These are phyloP conservation scores for Magnolia sinica DNA, from an alignment of 164 flowering plant species.

Conservation along the genomic window DNA sequence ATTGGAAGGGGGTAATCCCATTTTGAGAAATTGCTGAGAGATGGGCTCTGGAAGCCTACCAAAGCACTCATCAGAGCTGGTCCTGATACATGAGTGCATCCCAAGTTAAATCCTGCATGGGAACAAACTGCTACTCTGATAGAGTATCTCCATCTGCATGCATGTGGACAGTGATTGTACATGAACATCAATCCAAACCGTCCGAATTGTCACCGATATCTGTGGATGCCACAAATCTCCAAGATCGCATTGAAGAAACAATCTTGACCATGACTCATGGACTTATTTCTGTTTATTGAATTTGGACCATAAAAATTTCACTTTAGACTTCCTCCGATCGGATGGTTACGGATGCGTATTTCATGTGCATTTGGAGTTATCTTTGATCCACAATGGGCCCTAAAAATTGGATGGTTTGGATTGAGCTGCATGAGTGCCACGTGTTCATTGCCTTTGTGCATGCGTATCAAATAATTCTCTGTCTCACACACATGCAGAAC, in stretches of 20 bases:
- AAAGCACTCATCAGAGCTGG: conserved; percentile 31
- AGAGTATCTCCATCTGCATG: neutral
- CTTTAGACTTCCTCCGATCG: too few relatives aligned
- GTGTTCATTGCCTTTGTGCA: neutral
- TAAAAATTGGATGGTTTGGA: neutral
- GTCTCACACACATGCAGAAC: too few relatives aligned
- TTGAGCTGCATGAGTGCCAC: neutral
- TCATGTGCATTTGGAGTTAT: neutral
- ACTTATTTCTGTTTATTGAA: neutral
- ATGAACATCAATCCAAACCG: neutral
- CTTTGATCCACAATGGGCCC: neutral
- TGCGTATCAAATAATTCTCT: neutral
- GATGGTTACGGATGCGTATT: too few relatives aligned
- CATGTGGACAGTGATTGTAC: neutral
- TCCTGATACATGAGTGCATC: conserved; percentile 30
- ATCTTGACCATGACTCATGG: neutral
- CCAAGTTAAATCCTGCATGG: conserved; percentile 28
- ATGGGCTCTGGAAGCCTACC: conserved; percentile 26
- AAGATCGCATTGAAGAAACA: neutral
- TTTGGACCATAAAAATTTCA: too few relatives aligned
- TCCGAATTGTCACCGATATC: neutral
- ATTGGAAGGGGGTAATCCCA: conserved; percentile 13
- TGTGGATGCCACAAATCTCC: neutral
- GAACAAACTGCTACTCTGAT: neutral
- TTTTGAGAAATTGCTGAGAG: conserved; percentile 14